phyloP scores from a whole-genome alignment of 441 rosid genomes.

The Populus hybrid region DNA sequence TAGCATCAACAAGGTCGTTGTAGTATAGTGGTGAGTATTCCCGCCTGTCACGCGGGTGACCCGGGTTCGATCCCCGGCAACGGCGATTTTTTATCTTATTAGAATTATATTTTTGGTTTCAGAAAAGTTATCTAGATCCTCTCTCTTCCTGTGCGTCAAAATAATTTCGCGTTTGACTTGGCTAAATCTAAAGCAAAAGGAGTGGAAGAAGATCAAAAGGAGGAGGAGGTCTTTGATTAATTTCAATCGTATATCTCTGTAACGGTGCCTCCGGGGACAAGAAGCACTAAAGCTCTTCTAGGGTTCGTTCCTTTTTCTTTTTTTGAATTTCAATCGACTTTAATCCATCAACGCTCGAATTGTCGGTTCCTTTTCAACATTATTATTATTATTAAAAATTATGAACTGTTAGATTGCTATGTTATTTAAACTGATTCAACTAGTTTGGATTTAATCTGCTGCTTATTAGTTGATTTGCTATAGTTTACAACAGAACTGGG shows the following conservation, averaged over 20 bases:
- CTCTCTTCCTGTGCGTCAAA: not conserved
- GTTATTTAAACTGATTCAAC: too few species aligned
- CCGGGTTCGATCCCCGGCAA: slow-evolving; percentile 95
- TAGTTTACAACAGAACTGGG: too few species aligned
- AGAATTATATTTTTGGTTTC: not conserved
- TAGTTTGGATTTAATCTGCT: too few species aligned
- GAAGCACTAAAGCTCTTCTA: slow-evolving; percentile 94
- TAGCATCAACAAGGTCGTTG: slow-evolving; percentile 13
- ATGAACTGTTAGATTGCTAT: too few species aligned
- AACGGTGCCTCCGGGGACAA: slow-evolving; percentile 64
- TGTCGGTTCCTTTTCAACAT: not conserved
- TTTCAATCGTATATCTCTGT: slow-evolving; percentile 67
- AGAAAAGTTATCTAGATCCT: not conserved
- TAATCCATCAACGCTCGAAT: too few species aligned
- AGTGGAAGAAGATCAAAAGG: slow-evolving; percentile 30
- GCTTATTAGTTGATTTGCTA: too few species aligned
- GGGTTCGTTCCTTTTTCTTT: slow-evolving; percentile 48
- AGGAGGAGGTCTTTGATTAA: slow-evolving; percentile 63
- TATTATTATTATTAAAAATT: too few species aligned
- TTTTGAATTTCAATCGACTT: too few species aligned
- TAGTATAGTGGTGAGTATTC: slow-evolving; percentile 95
- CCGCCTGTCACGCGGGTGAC: slow-evolving; percentile 92
- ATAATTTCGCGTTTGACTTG: slow-evolving; percentile 24
- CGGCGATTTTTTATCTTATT: slow-evolving; percentile 29
- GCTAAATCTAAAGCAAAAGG: slow-evolving; percentile 37